Percentiles rank a stretch among this genome's conserved stretches.
Conservation (phyloP, 768 basidiomycete species). For the Phylloporus rhodoxanthus region DNA sequence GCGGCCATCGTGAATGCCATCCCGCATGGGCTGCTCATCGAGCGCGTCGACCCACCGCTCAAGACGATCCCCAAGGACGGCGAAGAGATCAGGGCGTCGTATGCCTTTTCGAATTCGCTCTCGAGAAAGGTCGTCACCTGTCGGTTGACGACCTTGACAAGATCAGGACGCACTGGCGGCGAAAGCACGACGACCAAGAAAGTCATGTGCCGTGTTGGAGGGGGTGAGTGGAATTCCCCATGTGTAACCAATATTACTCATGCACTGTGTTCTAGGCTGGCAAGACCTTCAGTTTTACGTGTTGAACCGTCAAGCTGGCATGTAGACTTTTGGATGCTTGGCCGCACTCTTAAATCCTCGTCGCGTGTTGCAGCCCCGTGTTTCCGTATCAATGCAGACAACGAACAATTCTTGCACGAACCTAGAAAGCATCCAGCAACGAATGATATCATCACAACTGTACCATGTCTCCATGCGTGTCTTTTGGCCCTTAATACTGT, state of each 20-base stretch:
- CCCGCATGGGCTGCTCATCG: conserved; percentile 69
- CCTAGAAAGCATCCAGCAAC: conserved; percentile 24
- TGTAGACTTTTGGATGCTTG: conserved; percentile 30
- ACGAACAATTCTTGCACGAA: conserved; percentile 22
- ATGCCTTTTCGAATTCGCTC: conserved; percentile 70
- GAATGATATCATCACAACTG: conserved; percentile 23
- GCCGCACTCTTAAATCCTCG: not conserved
- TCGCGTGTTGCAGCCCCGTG: conserved; percentile 1
- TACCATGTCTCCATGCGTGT: conserved; percentile 22
- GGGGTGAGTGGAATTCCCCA: conserved; percentile 46
- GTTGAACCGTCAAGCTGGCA: conserved; percentile 67
- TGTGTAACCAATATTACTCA: conserved; percentile 3
- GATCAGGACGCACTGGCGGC: conserved; percentile 43
- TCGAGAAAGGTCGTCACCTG: conserved; percentile 73
- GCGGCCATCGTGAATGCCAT: conserved; percentile 70
- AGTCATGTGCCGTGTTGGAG: conserved; percentile 88
- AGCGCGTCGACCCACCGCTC: conserved; percentile 76
- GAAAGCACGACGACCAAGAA: conserved; percentile 56
- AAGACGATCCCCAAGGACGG: conserved; percentile 59
- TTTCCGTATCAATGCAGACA: conserved; percentile 11
- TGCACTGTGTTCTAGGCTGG: conserved; percentile 47
- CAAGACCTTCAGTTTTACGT: conserved; percentile 75
- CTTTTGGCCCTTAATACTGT: conserved; percentile 1
- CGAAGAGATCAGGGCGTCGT: conserved; percentile 79
- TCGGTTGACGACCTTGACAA: conserved; percentile 70